Percentiles rank a stretch among this genome's conserved stretches.
Conservation (phyloP, 1,284 basidiomycete species). For the Heterobasidion occidentale region DNA sequence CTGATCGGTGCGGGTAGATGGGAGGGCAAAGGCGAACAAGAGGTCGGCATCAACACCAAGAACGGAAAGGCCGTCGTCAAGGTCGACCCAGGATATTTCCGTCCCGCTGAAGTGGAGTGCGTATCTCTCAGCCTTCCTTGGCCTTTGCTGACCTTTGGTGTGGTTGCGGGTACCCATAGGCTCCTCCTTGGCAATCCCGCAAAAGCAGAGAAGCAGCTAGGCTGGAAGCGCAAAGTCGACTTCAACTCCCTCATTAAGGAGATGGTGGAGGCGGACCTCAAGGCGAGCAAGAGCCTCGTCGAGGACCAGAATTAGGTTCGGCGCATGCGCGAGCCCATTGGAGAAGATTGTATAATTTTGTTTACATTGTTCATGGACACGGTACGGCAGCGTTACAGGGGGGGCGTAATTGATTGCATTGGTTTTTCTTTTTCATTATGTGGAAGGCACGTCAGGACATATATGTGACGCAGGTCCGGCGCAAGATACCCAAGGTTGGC, state of each 20-base stretch:
- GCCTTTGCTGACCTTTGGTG: background rate
- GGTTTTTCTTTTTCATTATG: too few species aligned
- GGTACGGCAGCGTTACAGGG: too few species aligned
- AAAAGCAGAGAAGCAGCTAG: slow-evolving; percentile 78
- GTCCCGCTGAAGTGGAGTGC: slow-evolving; percentile 88
- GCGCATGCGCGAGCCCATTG: too few species aligned
- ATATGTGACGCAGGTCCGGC: too few species aligned
- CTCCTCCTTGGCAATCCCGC: slow-evolving; percentile 75
- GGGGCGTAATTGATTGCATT: too few species aligned
- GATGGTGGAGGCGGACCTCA: slow-evolving; percentile 80
- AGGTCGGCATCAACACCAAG: slow-evolving; percentile 64
- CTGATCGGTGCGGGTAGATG: slow-evolving; percentile 39
- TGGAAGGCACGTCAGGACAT: too few species aligned
- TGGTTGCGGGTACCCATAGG: slow-evolving; percentile 26
- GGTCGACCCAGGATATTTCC: slow-evolving; percentile 78
- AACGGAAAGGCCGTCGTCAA: slow-evolving; percentile 68
- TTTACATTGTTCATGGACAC: too few species aligned
- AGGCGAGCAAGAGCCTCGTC: slow-evolving; percentile 59
- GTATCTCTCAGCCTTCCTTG: slow-evolving; percentile 23
- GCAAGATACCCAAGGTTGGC: too few species aligned
- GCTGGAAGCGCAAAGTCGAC: slow-evolving; percentile 78
- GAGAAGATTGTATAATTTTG: too few species aligned
- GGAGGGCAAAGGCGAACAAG: slow-evolving; percentile 66
- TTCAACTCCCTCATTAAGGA: slow-evolving; percentile 80
- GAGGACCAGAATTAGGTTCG: slow-evolving; percentile 67